These are phyloP conservation scores for Metschnikowia hibisci DNA, from an alignment of 805 yeast genomes.

Conservation along the genomic window DNA sequence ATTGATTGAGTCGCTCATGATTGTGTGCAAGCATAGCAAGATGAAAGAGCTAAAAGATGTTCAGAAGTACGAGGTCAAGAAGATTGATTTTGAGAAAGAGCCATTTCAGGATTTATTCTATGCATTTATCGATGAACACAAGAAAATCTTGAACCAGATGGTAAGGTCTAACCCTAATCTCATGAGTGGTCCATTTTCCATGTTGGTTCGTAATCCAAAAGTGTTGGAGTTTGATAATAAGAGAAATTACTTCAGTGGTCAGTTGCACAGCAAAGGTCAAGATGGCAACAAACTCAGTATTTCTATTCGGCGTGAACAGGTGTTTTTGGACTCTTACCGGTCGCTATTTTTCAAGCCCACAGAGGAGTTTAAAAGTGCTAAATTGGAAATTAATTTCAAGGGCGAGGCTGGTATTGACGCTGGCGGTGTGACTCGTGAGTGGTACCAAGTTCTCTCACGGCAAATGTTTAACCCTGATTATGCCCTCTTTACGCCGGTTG, in stretches of 20 bases:
- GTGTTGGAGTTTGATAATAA: conserved; percentile 94
- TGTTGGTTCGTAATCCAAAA: conserved; percentile 81
- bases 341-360: conserved; percentile 73
- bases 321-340: conserved; percentile 85
- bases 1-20: conserved; percentile 87
- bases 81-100: conserved; percentile 64
- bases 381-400: conserved; percentile 75
- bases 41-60: conserved; percentile 55
- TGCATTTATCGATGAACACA: conserved; percentile 84
- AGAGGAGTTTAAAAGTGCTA: conserved; percentile 67
- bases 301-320: conserved; percentile 80
- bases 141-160: conserved; percentile 84
- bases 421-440: conserved; percentile 96
- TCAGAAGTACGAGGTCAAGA: conserved; percentile 57
- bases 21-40: conserved; percentile 85
- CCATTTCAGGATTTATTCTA: conserved; percentile 78
- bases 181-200: conserved; percentile 93
- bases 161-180: conserved; percentile 85
- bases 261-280: conserved; percentile 52
- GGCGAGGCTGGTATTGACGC: conserved; percentile 98
- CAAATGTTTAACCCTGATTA: conserved; percentile 96
- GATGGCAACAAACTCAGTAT: conserved; percentile 51
- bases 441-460: conserved; percentile 91
- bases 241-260: conserved; percentile 75
- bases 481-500: conserved; percentile 86